Evolutionary conservation across 257 asterid species (phyloP).

Genomic region (Nemophila menziesii): DNA sequence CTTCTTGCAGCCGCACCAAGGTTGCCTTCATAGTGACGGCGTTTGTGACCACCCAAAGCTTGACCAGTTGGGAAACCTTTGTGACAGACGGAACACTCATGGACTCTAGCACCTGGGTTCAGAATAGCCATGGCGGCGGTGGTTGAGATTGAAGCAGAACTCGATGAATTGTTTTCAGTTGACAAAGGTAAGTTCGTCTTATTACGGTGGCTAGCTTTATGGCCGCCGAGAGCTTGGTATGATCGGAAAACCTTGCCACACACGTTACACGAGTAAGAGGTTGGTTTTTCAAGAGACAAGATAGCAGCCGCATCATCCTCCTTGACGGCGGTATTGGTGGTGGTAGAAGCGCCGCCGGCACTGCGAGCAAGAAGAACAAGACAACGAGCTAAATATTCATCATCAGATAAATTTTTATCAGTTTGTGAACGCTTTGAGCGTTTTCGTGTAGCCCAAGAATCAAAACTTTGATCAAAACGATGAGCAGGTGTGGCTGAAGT

Average conservation of each 20-base stretch:
- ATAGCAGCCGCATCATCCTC: not conserved
- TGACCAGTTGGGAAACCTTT: conserved; percentile 21
- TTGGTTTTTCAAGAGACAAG: not conserved
- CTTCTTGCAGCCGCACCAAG: conserved; percentile 3
- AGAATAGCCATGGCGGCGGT: not conserved
- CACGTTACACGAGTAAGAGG: conserved; percentile 14
- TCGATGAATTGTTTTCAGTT: not conserved
- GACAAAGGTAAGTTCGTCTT: conserved; percentile 7
- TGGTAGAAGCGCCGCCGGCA: conserved; percentile 12
- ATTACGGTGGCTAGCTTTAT: conserved; percentile 31
- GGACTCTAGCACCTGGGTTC: conserved; percentile 7
- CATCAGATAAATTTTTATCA: conserved; percentile 15
- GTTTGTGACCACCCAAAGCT: conserved; percentile 48
- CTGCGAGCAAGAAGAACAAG: conserved; percentile 56
- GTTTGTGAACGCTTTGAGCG: conserved; percentile 35
- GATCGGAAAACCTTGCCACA: conserved; percentile 24
- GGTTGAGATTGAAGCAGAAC: not conserved
- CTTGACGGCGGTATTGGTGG: not conserved
- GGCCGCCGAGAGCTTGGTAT: conserved; percentile 51
- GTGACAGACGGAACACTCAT: conserved; percentile 28
- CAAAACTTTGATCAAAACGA: conserved; percentile 1
- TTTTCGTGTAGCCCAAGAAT: conserved; percentile 29
- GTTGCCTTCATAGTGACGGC: conserved; percentile 28
- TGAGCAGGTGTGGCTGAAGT: conserved; percentile 12
- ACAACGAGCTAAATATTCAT: conserved; percentile 56